Conservation (phyloP, 2,329 filamentous ascomycete genomes). For the Thelonectria discophora region DNA sequence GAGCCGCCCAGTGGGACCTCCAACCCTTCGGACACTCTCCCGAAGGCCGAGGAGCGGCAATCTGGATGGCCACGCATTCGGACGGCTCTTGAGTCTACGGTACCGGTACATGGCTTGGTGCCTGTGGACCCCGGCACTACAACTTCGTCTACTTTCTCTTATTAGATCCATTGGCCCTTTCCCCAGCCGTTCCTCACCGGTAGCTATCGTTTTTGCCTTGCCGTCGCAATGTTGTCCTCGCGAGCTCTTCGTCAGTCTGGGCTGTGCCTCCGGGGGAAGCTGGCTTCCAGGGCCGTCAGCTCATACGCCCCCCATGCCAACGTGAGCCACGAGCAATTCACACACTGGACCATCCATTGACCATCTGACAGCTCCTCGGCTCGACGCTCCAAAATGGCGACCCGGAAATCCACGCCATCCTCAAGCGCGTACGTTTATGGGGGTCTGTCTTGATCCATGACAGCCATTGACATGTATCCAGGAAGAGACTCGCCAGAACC, state of each 20-base stretch:
- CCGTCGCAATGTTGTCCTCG: slow-evolving; percentile 36
- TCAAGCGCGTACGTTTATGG: slow-evolving; percentile 81
- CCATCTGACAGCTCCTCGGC: slow-evolving; percentile 71
- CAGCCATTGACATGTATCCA: too few relatives aligned
- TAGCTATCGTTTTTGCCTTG: not conserved
- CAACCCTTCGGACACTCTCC: slow-evolving; percentile 10
- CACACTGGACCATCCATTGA: not conserved
- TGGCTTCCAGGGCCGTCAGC: slow-evolving; percentile 33
- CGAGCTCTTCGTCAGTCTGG: slow-evolving; percentile 37
- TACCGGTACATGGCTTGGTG: not conserved
- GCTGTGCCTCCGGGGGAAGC: slow-evolving; percentile 35
- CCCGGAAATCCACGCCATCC: slow-evolving; percentile 81
- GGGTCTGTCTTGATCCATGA: too few relatives aligned
- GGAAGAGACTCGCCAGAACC: slow-evolving; percentile 94
- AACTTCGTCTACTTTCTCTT: slow-evolving; percentile 7
- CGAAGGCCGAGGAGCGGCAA: slow-evolving; percentile 19
- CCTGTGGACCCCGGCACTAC: slow-evolving; percentile 6
- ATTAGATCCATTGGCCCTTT: slow-evolving; percentile 15
- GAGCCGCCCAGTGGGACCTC: slow-evolving; percentile 1
- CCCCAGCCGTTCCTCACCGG: not conserved
- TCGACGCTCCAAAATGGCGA: slow-evolving; percentile 81
- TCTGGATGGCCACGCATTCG: not conserved
- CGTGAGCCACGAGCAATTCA: slow-evolving; percentile 8
- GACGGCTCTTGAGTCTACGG: not conserved
- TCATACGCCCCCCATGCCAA: slow-evolving; percentile 38